Evolutionary conservation across 2,329 filamentous ascomycete species (phyloP).

Genomic region (Xenoacremonium recifei): DNA sequence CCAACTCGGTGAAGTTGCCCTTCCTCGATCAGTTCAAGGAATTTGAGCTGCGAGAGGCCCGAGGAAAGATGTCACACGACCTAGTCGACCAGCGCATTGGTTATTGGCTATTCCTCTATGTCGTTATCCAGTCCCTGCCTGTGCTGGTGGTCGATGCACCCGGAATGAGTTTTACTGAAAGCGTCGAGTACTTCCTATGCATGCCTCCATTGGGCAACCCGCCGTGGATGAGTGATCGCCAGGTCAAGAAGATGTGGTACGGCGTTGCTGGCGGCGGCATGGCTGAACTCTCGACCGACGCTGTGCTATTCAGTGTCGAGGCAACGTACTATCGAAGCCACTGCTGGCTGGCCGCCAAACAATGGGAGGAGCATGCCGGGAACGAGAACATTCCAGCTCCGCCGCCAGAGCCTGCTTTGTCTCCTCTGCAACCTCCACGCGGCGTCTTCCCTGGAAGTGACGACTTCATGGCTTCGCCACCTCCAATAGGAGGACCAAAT

Average conservation of each 20-base stretch:
- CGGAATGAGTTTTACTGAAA: constrained; percentile 64
- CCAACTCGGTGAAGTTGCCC: constrained; percentile 53
- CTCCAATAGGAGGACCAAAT: constrained; percentile 21
- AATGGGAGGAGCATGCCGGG: constrained; percentile 43
- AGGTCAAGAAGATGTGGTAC: constrained; percentile 70
- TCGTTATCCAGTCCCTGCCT: constrained; percentile 72
- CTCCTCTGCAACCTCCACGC: constrained; percentile 37
- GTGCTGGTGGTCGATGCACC: constrained; percentile 77
- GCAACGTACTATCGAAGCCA: constrained; percentile 59
- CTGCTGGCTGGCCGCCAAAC: constrained; percentile 54
- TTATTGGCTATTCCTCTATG: constrained; percentile 80
- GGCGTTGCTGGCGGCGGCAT: constrained; percentile 64
- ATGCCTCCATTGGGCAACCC: constrained; percentile 69
- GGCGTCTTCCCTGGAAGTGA: constrained; percentile 33
- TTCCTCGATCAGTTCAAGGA: constrained; percentile 70
- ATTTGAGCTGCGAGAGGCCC: constrained; percentile 68
- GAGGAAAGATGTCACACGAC: constrained; percentile 63
- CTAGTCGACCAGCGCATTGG: constrained; percentile 70
- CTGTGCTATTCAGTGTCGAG: constrained; percentile 60
- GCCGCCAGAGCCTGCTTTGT: constrained; percentile 33
- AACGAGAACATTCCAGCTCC: constrained; percentile 20
- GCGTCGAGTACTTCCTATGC: constrained; percentile 80
- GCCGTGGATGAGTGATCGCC: constrained; percentile 69
- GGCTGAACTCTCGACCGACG: constrained; percentile 59
- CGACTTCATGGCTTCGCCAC: constrained; percentile 21